These are phyloP conservation scores for Nemania sp. DNA, from an alignment of 2,329 filamentous ascomycete genomes.

Conservation along the genomic window DNA sequence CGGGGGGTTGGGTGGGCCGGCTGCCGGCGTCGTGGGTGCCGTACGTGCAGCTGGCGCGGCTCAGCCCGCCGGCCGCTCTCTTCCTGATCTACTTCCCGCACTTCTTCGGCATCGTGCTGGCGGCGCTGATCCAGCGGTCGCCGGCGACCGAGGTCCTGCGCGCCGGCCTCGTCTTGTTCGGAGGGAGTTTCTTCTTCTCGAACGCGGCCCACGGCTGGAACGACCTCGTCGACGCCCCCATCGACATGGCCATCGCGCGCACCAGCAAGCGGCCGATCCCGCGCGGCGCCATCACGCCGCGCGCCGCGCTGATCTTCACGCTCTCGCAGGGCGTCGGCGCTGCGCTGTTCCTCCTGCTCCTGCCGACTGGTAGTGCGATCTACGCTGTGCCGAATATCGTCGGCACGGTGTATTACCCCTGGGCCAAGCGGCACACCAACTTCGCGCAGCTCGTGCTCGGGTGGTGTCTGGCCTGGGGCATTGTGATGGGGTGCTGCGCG, in stretches of 20 bases:
- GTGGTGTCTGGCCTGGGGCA: slow-evolving; percentile 38
- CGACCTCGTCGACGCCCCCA: slow-evolving; percentile 41
- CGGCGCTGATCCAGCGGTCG: slow-evolving; percentile 29
- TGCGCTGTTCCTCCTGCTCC: slow-evolving; percentile 30
- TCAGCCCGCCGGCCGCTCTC: slow-evolving; percentile 39
- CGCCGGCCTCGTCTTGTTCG: slow-evolving; percentile 27
- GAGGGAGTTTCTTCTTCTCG: slow-evolving; percentile 39
- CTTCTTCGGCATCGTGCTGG: slow-evolving; percentile 39
- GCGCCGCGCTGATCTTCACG: slow-evolving; percentile 39
- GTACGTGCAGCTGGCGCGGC: slow-evolving; percentile 39
- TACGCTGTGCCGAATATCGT: slow-evolving; percentile 36
- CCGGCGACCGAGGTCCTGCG: slow-evolving; percentile 26
- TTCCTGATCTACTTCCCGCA: slow-evolving; percentile 42
- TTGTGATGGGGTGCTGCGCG: slow-evolving; percentile 37
- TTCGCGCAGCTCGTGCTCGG: slow-evolving; percentile 43
- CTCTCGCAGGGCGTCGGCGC: slow-evolving; percentile 33
- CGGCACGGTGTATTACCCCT: slow-evolving; percentile 40
- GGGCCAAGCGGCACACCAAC: slow-evolving; percentile 43
- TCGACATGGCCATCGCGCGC: slow-evolving; percentile 39
- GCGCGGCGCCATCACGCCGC: slow-evolving; percentile 38
- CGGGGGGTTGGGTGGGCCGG: slow-evolving; percentile 37
- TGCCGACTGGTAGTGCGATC: slow-evolving; percentile 31
- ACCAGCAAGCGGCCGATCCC: slow-evolving; percentile 41
- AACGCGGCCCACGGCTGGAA: slow-evolving; percentile 43
- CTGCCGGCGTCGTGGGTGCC: slow-evolving; percentile 41